Percentiles rank a stretch among this genome's conserved stretches.
These are phyloP conservation scores for Chrysosphaeria jannelii DNA, from an alignment of 2,329 filamentous ascomycete genomes.

Conservation along the genomic window DNA sequence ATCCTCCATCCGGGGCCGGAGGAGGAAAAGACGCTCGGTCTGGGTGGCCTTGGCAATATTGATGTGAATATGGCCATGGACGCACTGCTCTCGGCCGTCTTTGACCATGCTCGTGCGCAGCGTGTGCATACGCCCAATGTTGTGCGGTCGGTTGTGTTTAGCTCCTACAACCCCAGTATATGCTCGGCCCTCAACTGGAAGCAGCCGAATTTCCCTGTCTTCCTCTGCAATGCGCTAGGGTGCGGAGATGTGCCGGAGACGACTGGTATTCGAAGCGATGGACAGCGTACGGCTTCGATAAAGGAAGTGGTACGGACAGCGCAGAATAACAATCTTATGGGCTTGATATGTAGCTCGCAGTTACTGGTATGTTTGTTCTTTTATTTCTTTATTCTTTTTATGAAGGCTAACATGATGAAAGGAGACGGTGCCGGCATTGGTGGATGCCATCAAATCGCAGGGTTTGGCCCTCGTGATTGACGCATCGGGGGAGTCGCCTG, in stretches of 20 bases:
- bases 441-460: constrained; percentile 81
- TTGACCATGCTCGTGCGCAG: constrained; percentile 56
- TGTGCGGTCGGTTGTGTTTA: constrained; percentile 73
- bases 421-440: constrained; percentile 78
- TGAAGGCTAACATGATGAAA: constrained; percentile 9
- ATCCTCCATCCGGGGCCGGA: constrained; percentile 53
- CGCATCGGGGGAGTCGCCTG: constrained; percentile 29
- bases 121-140: constrained; percentile 34
- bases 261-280: constrained; percentile 20
- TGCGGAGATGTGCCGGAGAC: constrained; percentile 18
- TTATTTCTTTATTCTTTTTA: constrained; percentile 1
- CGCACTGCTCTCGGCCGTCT: constrained; percentile 54
- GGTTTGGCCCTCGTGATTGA: constrained; percentile 80
- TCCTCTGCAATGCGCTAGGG: constrained; percentile 80
- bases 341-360: constrained; percentile 64
- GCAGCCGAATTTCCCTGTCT: constrained; percentile 90
- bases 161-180: constrained; percentile 66
- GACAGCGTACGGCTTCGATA: constrained; percentile 50
- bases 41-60: constrained; percentile 30
- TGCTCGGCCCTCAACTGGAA: constrained; percentile 98
- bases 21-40: constrained; percentile 38
- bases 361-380: constrained; percentile 34
- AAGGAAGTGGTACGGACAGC: constrained; percentile 87
- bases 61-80: constrained; percentile 77
- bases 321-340: constrained; percentile 95